Evolutionary conservation across 179 eudicot species (phyloP).

Genomic region (Heliamphora pulchella): DNA sequence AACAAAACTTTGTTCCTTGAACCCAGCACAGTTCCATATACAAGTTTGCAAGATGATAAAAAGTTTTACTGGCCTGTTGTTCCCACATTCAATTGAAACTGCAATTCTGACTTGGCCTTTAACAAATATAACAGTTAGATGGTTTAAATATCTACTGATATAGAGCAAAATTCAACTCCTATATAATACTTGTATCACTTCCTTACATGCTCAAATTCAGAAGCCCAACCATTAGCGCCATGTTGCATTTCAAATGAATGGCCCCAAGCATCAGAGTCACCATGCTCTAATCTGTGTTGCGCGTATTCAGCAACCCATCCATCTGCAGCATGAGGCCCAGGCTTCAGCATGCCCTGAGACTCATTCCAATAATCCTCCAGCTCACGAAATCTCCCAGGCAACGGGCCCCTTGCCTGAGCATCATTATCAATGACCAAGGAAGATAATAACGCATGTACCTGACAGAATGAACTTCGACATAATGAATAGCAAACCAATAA

Average conservation of each 20-base stretch:
- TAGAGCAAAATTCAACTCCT: background rate
- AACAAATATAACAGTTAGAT: background rate
- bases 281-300: slow-evolving; percentile 39
- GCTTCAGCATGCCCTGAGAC: slow-evolving; percentile 58
- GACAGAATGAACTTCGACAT: slow-evolving; percentile 16
- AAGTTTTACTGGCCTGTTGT: background rate
- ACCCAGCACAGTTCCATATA: background rate
- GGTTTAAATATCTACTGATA: background rate
- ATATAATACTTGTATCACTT: background rate
- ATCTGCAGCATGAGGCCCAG: slow-evolving; percentile 57
- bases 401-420: slow-evolving; percentile 52
- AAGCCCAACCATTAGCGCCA: slow-evolving; percentile 92
- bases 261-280: slow-evolving; percentile 71
- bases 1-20: background rate
- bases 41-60: background rate
- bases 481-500: slow-evolving; percentile 16
- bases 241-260: slow-evolving; percentile 75
- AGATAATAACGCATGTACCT: slow-evolving; percentile 75
- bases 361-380: slow-evolving; percentile 92
- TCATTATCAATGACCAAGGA: slow-evolving; percentile 86
- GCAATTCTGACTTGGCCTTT: background rate
- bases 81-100: slow-evolving; percentile 1
- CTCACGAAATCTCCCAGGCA: slow-evolving; percentile 77
- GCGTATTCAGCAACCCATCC: slow-evolving; percentile 70
- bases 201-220: slow-evolving; percentile 92